phyloP scores from a whole-genome alignment of 306 rosid genomes.

The Vigna reflexopilosa region DNA sequence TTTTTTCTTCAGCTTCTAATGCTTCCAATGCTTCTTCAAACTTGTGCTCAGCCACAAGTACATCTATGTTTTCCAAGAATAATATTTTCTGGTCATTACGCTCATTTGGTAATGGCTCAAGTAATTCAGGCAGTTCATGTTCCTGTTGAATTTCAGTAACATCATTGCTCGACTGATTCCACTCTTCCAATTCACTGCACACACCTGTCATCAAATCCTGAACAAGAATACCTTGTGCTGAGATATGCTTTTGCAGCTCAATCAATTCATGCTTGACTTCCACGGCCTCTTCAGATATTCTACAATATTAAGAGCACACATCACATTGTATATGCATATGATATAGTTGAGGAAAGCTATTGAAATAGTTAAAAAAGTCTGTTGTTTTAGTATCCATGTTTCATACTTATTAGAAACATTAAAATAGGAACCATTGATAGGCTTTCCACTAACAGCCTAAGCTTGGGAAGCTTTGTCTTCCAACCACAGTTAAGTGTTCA shows the following conservation, averaged over 20 bases:
- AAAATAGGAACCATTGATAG: constrained; percentile 26
- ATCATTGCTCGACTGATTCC: constrained; percentile 64
- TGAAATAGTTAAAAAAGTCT: neutral
- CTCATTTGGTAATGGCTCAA: constrained; percentile 62
- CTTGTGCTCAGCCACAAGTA: constrained; percentile 86
- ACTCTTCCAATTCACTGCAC: constrained; percentile 81
- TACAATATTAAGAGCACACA: constrained; percentile 48
- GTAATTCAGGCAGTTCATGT: constrained; percentile 55
- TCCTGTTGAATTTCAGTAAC: constrained; percentile 53
- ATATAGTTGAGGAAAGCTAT: constrained; percentile 25
- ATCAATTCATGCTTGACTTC: constrained; percentile 91
- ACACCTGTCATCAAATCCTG: constrained; percentile 97
- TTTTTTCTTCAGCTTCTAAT: constrained; percentile 84
- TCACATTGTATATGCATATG: constrained; percentile 11
- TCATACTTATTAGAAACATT: constrained; percentile 27
- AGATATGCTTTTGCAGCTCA: constrained; percentile 89
- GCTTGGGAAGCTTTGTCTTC: constrained; percentile 20
- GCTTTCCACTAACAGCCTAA: constrained; percentile 15
- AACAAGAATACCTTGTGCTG: constrained; percentile 89
- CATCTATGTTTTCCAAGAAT: constrained; percentile 78
- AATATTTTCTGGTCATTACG: constrained; percentile 51
- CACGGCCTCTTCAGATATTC: constrained; percentile 97
- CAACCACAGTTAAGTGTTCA: constrained; percentile 1
- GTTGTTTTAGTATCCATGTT: constrained; percentile 24
- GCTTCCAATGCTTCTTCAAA: constrained; percentile 92